Base-by-base conservation (phyloP, 768 basidiomycete genomes). In the Lentinula raphanica region DNA sequence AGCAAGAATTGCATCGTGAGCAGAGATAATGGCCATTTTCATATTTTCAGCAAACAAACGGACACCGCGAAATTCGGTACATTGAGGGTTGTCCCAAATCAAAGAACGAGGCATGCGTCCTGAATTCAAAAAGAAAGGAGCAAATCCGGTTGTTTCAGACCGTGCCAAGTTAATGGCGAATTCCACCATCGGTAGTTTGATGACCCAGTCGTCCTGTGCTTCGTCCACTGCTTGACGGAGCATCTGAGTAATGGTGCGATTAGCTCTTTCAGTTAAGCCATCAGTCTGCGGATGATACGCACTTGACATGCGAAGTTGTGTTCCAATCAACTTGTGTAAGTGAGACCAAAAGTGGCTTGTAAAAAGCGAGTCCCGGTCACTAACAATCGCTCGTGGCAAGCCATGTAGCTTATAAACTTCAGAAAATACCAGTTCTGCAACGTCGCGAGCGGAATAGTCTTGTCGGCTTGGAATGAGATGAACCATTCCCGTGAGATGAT, bases 351-450 rank as follows among this genome's bases (percentile, higher is more conserved):
- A 73, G 0, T 7, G 28, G 4, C 62, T 66, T 3, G 68, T 74
- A 59, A 73, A 74, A 12, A 66, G 60, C 1, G 65, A 46, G 40
- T 70, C 71, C 7, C 67, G 48, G 42, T 75, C 69, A 15, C 55
- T 62, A 6, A 66, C 60, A 13, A 73, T 67, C 0, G 32, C 13
- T 0, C 36, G 9, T 0, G 66, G 72, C 0, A 70, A 38, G 0
- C 71, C 70, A 59, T 65, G 74, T 0, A 60, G 60, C 7, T 68
- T 69, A 28, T 73, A 74, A 0, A 75, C 60, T 3, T 65, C 40
- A 0, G 51, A 55, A 39, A 72, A 73, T 3, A 74, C 54, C 0
- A 74, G 7, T 42, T 74, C 66, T 0, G 73, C 72, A 0, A 77
- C 57, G 0, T 75, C 66, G 1, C 31, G 32, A 0, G 74, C 69